These are phyloP conservation scores for Clarireedia hainanense DNA, from an alignment of 2,329 filamentous ascomycete genomes.

Conservation along the genomic window DNA sequence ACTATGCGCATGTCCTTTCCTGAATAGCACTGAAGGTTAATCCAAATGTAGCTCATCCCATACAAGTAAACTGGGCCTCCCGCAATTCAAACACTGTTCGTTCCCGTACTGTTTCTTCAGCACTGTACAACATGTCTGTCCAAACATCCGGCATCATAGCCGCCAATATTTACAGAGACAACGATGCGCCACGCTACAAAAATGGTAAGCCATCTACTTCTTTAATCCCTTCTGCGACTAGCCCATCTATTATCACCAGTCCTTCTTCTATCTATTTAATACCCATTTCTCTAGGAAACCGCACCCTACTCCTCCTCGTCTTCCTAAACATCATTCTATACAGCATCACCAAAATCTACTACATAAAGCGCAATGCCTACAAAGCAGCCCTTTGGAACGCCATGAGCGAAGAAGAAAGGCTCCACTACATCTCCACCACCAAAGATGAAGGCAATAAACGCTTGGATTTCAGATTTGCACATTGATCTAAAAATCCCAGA, in stretches of 20 bases:
- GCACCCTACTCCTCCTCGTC: constrained; percentile 43
- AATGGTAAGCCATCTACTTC: constrained; percentile 16
- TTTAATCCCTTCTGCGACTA: too few species aligned
- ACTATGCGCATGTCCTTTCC: neutral
- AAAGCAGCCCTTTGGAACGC: constrained; percentile 35
- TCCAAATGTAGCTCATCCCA: constrained; percentile 33
- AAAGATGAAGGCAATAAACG: constrained; percentile 36
- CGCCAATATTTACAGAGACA: constrained; percentile 34
- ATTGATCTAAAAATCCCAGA: neutral
- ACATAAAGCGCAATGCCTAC: constrained; percentile 36
- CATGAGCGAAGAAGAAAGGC: constrained; percentile 37
- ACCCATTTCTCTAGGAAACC: constrained; percentile 37
- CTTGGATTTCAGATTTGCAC: constrained; percentile 19
- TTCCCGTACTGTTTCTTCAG: constrained; percentile 53
- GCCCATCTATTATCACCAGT: too few species aligned
- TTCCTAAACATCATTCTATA: constrained; percentile 40
- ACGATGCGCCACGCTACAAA: constrained; percentile 40
- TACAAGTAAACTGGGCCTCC: constrained; percentile 41
- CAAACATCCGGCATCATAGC: constrained; percentile 35
- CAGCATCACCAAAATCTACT: constrained; percentile 38
- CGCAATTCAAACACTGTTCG: constrained; percentile 55
- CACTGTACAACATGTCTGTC: constrained; percentile 52
- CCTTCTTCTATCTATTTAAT: neutral
- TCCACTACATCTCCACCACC: constrained; percentile 37
- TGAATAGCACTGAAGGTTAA: neutral